Base-by-base conservation (phyloP, 2,329 filamentous ascomycete species). In the Chlorencoelia australis region DNA sequence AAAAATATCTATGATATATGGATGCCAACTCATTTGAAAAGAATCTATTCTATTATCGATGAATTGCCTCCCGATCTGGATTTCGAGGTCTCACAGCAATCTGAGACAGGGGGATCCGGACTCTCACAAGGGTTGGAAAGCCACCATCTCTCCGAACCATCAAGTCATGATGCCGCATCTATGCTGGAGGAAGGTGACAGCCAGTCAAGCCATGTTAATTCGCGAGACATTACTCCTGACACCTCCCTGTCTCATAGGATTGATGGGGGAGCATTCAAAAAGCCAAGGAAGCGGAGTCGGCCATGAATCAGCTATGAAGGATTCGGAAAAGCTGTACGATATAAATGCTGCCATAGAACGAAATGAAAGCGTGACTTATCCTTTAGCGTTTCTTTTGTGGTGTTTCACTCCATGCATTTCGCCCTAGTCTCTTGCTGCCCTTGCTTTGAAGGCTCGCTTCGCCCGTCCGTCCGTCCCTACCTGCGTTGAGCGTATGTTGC, bases 221-320 rank as follows among this genome's bases (percentile, higher is more conserved):
- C 22, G 16, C 26, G 25, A 21, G 19, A 36, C n/a, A 30, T 36
- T 18, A 36, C 24, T 16, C 16, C 26, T 8, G 34, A 30, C n/a
- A 21, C 16, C 7, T 36, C 26, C 26, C 14, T 36, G 15, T 30
- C 33, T 36, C 17, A 30, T 17, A 30, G 24, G 19, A 29, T 36
- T 21, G 26, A 29, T 14, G 33, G 26, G 17, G 16, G 33, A 30
- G 16, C 16, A 36, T 36, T 30, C 26, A 36, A 36, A 22, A 38
- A 19, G 29, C 16, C 29, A 31, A 31, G 16, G 29, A 31, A 31
- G 13, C 5, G 29, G 16, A 7, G 13, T 31, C 29, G 29, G 16
- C 29, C 29, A n/a, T n/a, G n/a, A n/a, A n/a, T n/a, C n/a, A n/a
- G n/a, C n/a, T n/a, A n/a, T n/a, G n/a, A n/a, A n/a, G n/a, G n/a